Base-by-base conservation (phyloP, 2,329 filamentous ascomycete genomes). In the Trichoderma sp. region DNA sequence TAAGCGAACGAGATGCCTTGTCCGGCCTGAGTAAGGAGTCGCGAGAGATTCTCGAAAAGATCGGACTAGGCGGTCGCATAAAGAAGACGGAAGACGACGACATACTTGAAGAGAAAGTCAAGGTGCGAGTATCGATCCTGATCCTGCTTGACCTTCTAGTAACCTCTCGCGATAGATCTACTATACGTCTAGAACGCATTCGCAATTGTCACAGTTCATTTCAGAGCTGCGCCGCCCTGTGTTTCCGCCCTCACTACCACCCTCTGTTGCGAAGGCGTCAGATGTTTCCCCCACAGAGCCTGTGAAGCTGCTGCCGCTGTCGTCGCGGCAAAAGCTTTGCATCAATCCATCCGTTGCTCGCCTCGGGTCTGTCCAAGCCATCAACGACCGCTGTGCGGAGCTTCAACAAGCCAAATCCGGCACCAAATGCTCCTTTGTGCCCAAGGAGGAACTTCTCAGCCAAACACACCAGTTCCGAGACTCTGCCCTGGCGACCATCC, bases 301-400 rank as follows among this genome's bases (percentile, higher is more conserved):
- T 2, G 82, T 96, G 51, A 97, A 95, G 71, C 88, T 96, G 68
- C 75, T 97, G 0, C 89, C 93, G 0, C 78, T 97, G 1, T 94
- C 93, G 0, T 97, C 93, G 0, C 86, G 93, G 5, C 95, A 96
- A 74, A 91, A 92, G 66, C 82, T 89, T 9, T 99, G 95, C 76
- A 97, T 99, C 77, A 97, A 99, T 70, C 85, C 90, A 0, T 85
- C 88, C 34, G 94, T 99, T 1, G 83, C 85, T 26, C 86, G 85
- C 14, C 85, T 98, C 2, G 83, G 85, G 48, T 85, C 86, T 0
- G 81, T 90, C 1, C 88, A 90, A 0, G 92, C 92, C 6, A 97
- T 99, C 78, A 99, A 98, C 72, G 95, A 99, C 74, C 85, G 89
- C 14, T 99, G 95, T 72, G 81, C 94, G 7, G 95, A 99, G 72